Evolutionary conservation across 306 rosid genomes (phyloP).

Genomic region (Cyclanthera cordifolia): DNA sequence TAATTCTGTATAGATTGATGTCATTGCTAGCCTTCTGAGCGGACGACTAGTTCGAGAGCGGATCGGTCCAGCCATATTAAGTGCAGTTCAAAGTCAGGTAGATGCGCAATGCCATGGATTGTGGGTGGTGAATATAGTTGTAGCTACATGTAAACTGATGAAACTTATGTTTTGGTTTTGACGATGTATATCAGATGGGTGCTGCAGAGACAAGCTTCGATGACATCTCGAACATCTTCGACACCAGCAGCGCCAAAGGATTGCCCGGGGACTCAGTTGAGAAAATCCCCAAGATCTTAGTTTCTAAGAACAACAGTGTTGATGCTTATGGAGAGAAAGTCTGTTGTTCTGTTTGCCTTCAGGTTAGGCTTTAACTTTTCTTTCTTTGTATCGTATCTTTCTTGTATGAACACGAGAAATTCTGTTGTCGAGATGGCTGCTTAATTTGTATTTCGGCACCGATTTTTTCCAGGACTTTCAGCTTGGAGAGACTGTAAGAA

Average conservation of each 20-base stretch:
- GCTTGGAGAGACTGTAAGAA: conserved; percentile 87
- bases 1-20: conserved; percentile 63
- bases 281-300: conserved; percentile 66
- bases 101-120: conserved; percentile 14
- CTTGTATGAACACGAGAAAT: neutral
- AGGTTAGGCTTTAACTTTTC: conserved; percentile 36
- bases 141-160: neutral
- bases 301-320: conserved; percentile 42
- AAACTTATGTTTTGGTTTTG: conserved; percentile 19
- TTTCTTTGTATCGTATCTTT: neutral
- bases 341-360: conserved; percentile 92
- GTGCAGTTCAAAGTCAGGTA: conserved; percentile 99
- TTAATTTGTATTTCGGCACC: conserved; percentile 13
- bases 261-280: conserved; percentile 77
- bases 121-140: neutral
- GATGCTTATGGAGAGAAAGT: conserved; percentile 69
- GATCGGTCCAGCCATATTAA: conserved; percentile 96
- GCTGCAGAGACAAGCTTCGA: conserved; percentile 78
- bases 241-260: conserved; percentile 74
- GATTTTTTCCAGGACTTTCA: conserved; percentile 62
- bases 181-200: conserved; percentile 55
- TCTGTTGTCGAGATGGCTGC: neutral
- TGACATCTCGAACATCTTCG: conserved; percentile 77
- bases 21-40: conserved; percentile 83
- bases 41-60: conserved; percentile 96